phyloP scores from a whole-genome alignment of 2,329 filamentous ascomycete species.

The Herpotrichia juniperi region DNA sequence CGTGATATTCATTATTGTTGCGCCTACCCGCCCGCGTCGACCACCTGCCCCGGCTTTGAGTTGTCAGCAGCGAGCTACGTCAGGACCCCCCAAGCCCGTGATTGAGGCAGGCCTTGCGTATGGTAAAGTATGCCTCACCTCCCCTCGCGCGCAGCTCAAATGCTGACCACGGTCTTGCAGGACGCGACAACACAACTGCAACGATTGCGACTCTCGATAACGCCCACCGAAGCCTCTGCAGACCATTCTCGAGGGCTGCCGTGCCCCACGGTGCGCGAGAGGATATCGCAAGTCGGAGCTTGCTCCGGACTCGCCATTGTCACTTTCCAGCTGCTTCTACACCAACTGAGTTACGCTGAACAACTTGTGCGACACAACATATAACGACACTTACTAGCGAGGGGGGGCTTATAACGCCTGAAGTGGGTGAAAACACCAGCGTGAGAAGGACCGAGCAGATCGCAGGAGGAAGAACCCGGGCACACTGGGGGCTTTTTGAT shows the following conservation, averaged over 20 bases:
- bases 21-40: background rate
- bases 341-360: conserved; percentile 10
- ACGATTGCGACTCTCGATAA: background rate
- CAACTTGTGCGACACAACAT: background rate
- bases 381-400: conserved; percentile 1
- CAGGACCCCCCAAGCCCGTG: background rate
- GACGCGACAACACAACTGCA: background rate
- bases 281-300: conserved; percentile 1
- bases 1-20: background rate
- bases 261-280: background rate
- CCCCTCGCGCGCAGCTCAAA: background rate
- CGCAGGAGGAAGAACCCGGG: conserved; percentile 14
- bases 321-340: conserved; percentile 10
- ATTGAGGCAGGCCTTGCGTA: background rate
- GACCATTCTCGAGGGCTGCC: background rate
- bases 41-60: background rate
- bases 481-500: conserved; percentile 22
- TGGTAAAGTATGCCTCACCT: background rate
- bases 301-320: background rate
- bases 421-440: background rate
- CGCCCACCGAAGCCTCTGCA: background rate
- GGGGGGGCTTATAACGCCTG: background rate
- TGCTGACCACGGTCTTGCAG: background rate
- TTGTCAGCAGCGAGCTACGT: background rate
- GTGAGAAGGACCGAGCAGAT: conserved; percentile 13